phyloP scores from a whole-genome alignment of 768 basidiomycete genomes.

The Kwoniella bestiolae region DNA sequence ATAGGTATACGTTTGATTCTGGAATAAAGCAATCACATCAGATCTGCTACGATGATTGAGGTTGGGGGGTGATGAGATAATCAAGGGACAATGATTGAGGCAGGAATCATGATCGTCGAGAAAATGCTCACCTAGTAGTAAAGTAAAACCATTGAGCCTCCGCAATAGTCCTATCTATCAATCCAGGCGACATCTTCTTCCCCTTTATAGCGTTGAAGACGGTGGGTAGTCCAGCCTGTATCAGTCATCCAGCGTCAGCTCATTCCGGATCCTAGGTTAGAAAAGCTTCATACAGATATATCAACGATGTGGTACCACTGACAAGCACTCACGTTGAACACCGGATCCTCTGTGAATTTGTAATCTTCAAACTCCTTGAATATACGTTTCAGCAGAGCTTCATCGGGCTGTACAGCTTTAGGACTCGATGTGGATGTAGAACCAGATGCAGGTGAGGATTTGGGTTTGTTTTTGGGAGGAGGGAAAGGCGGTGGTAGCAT shows the following conservation, averaged over 20 bases:
- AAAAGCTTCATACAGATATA: too few species aligned
- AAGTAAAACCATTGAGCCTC: constrained; percentile 50
- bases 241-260: neutral
- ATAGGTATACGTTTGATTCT: constrained; percentile 27
- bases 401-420: neutral
- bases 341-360: constrained; percentile 41
- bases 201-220: constrained; percentile 39
- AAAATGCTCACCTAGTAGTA: constrained; percentile 26
- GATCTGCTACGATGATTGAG: neutral
- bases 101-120: neutral
- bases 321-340: constrained; percentile 38
- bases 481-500: constrained; percentile 9
- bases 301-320: too few species aligned
- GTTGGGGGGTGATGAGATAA: neutral
- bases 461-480: neutral
- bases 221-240: constrained; percentile 40
- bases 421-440: neutral
- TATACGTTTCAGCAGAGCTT: neutral
- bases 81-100: too few species aligned
- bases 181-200: constrained; percentile 17
- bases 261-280: too few species aligned
- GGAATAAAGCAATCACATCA: too few species aligned
- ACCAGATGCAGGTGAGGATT: neutral
- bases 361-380: constrained; percentile 41
- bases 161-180: constrained; percentile 44